phyloP scores from a whole-genome alignment of 164 flowering plant species.

The Macadamia tetraphylla region DNA sequence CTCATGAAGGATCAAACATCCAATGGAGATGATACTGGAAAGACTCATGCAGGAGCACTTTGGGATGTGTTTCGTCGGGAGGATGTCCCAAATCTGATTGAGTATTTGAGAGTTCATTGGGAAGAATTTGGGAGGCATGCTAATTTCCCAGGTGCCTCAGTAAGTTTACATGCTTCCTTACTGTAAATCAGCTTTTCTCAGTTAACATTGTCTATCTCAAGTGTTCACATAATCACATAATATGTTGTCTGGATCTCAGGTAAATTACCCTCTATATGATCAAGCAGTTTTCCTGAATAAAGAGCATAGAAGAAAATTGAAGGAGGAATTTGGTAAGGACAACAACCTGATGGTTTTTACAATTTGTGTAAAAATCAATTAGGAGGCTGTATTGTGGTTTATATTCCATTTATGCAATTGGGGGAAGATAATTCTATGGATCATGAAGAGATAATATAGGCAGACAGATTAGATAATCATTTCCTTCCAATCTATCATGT shows the following conservation, averaged over 20 bases:
- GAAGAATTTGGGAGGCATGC: constrained; percentile 36
- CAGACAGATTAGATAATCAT: not conserved
- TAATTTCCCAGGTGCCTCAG: constrained; percentile 23
- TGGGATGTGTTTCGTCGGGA: constrained; percentile 88
- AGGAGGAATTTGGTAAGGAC: constrained; percentile 73
- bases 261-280: constrained; percentile 40
- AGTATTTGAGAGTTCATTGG: constrained; percentile 54
- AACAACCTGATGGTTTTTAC: not conserved
- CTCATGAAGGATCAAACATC: constrained; percentile 29
- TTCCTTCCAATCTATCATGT: not conserved
- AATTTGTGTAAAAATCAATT: not conserved
- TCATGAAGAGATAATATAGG: not conserved
- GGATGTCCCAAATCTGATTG: constrained; percentile 70
- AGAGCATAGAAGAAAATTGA: constrained; percentile 59
- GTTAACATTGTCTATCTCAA: not conserved
- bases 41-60: constrained; percentile 43
- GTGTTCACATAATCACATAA: not conserved
- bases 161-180: constrained; percentile 25
- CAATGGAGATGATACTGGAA: constrained; percentile 17
- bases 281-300: constrained; percentile 45
- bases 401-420: not conserved
- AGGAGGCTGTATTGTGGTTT: not conserved
- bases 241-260: constrained; percentile 36
- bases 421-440: not conserved
- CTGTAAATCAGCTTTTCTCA: not conserved